Base-by-base conservation (phyloP, 768 basidiomycete genomes). In the Tylopilus plumbeoviolaceoides region DNA sequence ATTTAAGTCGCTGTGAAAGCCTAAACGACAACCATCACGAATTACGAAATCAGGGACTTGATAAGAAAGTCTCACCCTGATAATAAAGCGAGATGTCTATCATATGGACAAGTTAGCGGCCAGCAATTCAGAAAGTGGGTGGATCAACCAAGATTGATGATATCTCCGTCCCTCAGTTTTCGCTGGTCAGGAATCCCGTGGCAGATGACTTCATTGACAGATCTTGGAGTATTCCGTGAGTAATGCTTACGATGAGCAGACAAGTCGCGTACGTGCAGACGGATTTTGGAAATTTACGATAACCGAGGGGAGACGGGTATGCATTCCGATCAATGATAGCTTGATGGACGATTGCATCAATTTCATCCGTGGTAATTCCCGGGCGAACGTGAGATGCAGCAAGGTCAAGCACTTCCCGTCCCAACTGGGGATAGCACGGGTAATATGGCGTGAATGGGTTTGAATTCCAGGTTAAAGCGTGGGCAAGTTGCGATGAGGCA, bases 331-430 rank as follows among this genome's bases (percentile, higher is more conserved):
- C 87, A 58, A 98, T 85, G 58, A 78, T 88, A 17, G 89, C 97
- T 58, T 91, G 82, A 72, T 99, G 97, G 14, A 95, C 93, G 58
- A 98, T 85, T 52, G 82, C 84, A 71, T 99, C 97, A 25, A 99
- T 78, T 65, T 94, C 91, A 65, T 98, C 94, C 2, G 97, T 98
- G 11, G 95, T 97, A 36, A 97, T 81, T 33, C 95, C 97, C n/a
- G 94, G 91, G 40, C 80, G 77, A 55, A 98, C 75, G 63, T 85
- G 81, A 0, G 94, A 82, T 1, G 95, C 95, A 17, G 91, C 87
- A 51, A 91, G 77, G 68, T 98, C 95, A 20, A 99, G 79, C n/a
- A 99, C 86, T 73, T 99, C 92, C 45, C 97, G 77, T 5, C 80
- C 82, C 58, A 97, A 77, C 97, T 98, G 44, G 48, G 52, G 33